Conservation (phyloP, 768 basidiomycete species). For the Naganishia friedmannii region DNA sequence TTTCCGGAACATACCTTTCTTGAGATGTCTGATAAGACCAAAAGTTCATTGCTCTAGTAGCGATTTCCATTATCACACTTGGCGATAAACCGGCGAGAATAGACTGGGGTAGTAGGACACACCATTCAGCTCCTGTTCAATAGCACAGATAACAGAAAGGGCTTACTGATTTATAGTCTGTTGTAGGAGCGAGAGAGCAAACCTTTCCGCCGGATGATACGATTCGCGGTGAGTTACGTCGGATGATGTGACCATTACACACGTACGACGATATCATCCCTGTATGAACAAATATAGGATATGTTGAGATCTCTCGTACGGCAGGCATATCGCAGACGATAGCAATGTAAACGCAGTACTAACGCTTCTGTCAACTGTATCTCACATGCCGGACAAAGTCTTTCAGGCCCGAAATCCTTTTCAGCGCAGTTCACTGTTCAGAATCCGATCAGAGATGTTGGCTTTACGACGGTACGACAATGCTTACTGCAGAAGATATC, state of each 20-base stretch:
- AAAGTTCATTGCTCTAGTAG: conserved; percentile 37
- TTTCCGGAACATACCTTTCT: conserved; percentile 34
- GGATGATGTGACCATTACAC: background rate
- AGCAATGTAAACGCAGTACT: conserved; percentile 1
- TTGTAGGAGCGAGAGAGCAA: conserved; percentile 35
- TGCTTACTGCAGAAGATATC: conserved; percentile 43
- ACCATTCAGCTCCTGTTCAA: background rate
- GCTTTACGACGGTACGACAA: background rate
- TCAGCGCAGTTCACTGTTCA: conserved; percentile 32
- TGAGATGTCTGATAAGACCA: conserved; percentile 43
- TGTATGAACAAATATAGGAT: background rate
- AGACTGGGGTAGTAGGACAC: conserved; percentile 24
- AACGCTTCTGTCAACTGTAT: conserved; percentile 33
- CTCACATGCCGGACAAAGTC: conserved; percentile 34
- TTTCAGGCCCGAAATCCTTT: conserved; percentile 23
- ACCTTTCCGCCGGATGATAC: background rate
- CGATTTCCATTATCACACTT: conserved; percentile 38
- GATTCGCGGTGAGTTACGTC: background rate
- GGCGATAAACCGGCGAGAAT: conserved; percentile 41
- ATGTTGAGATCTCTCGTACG: background rate
- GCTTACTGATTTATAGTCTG: conserved; percentile 38
- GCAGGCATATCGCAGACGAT: background rate
- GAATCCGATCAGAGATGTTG: too few relatives aligned
- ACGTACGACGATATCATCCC: conserved; percentile 24
- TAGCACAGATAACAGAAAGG: background rate